Percentiles rank a stretch among this genome's conserved stretches.
phyloP scores from a whole-genome alignment of 257 asterid genomes.

The Euphrasia confusa region DNA sequence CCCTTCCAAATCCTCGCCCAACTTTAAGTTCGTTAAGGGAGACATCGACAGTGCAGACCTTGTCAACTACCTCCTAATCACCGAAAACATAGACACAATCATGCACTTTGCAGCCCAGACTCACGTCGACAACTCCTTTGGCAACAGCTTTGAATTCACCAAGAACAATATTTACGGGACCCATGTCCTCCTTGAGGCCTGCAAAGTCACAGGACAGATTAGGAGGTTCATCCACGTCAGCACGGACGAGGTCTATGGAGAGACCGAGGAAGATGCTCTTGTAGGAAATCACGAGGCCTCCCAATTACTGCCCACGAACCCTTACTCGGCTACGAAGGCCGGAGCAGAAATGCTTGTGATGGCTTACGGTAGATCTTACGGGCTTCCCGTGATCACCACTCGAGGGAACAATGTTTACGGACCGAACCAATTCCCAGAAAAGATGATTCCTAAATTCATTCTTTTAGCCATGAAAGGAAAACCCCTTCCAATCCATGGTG shows the following conservation, averaged over 20 bases:
- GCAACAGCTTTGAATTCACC: slow-evolving; percentile 94
- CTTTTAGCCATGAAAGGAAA: slow-evolving; percentile 85
- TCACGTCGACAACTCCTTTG: slow-evolving; percentile 92
- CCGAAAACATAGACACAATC: slow-evolving; percentile 91
- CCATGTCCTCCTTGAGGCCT: slow-evolving; percentile 94
- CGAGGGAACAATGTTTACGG: slow-evolving; percentile 93
- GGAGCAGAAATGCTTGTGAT: slow-evolving; percentile 99
- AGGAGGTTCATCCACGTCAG: slow-evolving; percentile 95
- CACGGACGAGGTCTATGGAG: slow-evolving; percentile 98
- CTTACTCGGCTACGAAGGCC: slow-evolving; percentile 95
- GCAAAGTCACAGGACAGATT: slow-evolving; percentile 97
- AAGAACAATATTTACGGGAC: slow-evolving; percentile 96
- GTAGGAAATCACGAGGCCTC: slow-evolving; percentile 98
- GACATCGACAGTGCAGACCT: slow-evolving; percentile 95
- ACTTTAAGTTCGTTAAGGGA: slow-evolving; percentile 90
- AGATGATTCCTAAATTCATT: slow-evolving; percentile 91
- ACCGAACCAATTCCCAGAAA: slow-evolving; percentile 93
- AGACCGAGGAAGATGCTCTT: slow-evolving; percentile 94
- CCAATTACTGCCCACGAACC: slow-evolving; percentile 90
- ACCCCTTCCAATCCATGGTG: slow-evolving; percentile 94
- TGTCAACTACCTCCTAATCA: slow-evolving; percentile 87
- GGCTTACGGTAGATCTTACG: slow-evolving; percentile 97
- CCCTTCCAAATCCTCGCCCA: slow-evolving; percentile 70
- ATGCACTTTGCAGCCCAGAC: slow-evolving; percentile 99
- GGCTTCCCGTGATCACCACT: slow-evolving; percentile 83